Evolutionary conservation across 441 rosid species (phyloP), one percentile per base, ranked within the genome.

Genomic region (Melastoma candidum): DNA sequence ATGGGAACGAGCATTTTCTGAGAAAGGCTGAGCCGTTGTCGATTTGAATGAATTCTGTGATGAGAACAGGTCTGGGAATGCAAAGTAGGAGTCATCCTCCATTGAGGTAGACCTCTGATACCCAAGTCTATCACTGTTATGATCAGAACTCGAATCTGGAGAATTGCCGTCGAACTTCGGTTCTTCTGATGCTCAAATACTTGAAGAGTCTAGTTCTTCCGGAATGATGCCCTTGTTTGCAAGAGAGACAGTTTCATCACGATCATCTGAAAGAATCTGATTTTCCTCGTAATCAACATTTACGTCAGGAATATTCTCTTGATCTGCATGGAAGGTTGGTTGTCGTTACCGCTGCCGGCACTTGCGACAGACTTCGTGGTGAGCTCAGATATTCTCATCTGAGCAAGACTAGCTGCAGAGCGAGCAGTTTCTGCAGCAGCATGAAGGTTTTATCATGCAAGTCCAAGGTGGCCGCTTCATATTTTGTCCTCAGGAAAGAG

Each of bases 371-470:
- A 17, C 22, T 17, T 17, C 22, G 1, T 17, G 22, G 22, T 17
- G 22, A 17, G 22, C 22, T 17, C 22, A 17, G 68, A 59, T 65
- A 93, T 89, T 78, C 87, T 81, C 54, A 85, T 68, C 71, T 87
- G 96, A 36, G 97, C 97, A 61, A 93, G 93, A 72, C 83, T 76
- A 53, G 99, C 99, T 45, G 84, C 97, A 56, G 93, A 70, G 53
- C 96, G 93, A 46, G 99, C 97, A 48, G 75, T 57, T 47, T 89
- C 96, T 39, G 96, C 96, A 65, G 97, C 99, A 50, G 85, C 71
- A 54, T 86, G 88, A 57, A 96, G 96, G 47, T 55, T 47, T 89
- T 93, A 63, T 89, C 99, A 70, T 78, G 84, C 62, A 89, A 69
- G 77, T 89, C 96, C 46, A 74, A 58, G 46, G 71, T 71, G 44